Evolutionary conservation across 225 moss, liverwort and hornwort species (phyloP).

Genomic region (Ulota crispa): DNA sequence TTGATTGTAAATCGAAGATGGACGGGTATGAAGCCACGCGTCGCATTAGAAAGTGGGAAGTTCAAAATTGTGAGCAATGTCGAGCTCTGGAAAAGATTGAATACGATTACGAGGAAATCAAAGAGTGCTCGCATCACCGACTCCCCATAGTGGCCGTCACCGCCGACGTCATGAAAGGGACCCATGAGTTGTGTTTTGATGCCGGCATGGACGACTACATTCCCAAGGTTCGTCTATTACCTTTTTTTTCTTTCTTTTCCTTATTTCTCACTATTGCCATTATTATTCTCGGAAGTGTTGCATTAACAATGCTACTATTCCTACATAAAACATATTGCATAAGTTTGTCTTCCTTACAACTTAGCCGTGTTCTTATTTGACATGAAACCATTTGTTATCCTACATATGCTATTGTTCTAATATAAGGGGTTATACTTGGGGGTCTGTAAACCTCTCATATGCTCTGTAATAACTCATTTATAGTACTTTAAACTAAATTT

Average conservation of each 20-base stretch:
- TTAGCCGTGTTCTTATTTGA: background rate
- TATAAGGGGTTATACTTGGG: background rate
- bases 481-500: too few relatives aligned
- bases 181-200: constrained; percentile 76
- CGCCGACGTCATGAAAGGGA: constrained; percentile 96
- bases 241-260: background rate
- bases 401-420: background rate
- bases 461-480: background rate
- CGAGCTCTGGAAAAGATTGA: constrained; percentile 38
- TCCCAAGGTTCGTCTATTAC: constrained; percentile 55
- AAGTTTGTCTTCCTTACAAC: background rate
- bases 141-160: constrained; percentile 92
- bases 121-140: constrained; percentile 61
- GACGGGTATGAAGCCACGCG: constrained; percentile 89
- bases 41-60: constrained; percentile 75
- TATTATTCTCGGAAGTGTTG: background rate
- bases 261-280: fast-evolving
- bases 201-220: constrained; percentile 96
- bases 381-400: background rate
- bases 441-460: background rate
- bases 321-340: too few relatives aligned
- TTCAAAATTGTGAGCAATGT: constrained; percentile 66
- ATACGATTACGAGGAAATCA: constrained; percentile 37
- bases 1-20: constrained; percentile 49
- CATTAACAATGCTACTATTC: background rate